A percentile compares a stretch with the other conserved stretches of the same genome.
These are phyloP conservation scores for Lepidium africanum DNA, from an alignment of 345 rosid genomes.

Conservation along the genomic window DNA sequence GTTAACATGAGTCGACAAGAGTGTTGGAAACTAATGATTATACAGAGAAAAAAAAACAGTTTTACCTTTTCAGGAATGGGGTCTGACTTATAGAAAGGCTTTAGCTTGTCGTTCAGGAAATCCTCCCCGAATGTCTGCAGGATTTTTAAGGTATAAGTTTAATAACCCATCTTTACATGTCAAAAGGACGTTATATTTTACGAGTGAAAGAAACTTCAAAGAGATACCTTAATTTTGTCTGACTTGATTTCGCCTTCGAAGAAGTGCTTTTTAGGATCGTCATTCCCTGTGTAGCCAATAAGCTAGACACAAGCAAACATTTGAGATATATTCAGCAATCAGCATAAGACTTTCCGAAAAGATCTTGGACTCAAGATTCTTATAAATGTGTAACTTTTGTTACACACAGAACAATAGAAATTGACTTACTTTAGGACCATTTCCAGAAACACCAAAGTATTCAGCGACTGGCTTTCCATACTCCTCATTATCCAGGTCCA, in stretches of 20 bases:
- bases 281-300: conserved; percentile 83
- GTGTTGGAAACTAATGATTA: conserved; percentile 8
- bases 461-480: conserved; percentile 90
- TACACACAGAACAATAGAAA: neutral
- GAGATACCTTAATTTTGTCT: conserved; percentile 64
- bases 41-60: neutral
- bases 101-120: conserved; percentile 69
- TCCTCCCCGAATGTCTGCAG: conserved; percentile 60
- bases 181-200: neutral
- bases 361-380: neutral
- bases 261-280: conserved; percentile 61
- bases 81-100: conserved; percentile 92
- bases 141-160: neutral
- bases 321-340: neutral
- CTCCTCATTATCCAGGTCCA: conserved; percentile 89
- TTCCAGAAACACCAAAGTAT: conserved; percentile 73
- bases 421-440: conserved; percentile 49
- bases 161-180: neutral
- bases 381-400: neutral
- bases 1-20: conserved; percentile 10
- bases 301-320: conserved; percentile 37
- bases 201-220: neutral
- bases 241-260: conserved; percentile 61
- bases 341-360: neutral
- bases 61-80: conserved; percentile 83